Base-by-base conservation (phyloP, 2,329 filamentous ascomycete species). In the Cytospora schulzeri region DNA sequence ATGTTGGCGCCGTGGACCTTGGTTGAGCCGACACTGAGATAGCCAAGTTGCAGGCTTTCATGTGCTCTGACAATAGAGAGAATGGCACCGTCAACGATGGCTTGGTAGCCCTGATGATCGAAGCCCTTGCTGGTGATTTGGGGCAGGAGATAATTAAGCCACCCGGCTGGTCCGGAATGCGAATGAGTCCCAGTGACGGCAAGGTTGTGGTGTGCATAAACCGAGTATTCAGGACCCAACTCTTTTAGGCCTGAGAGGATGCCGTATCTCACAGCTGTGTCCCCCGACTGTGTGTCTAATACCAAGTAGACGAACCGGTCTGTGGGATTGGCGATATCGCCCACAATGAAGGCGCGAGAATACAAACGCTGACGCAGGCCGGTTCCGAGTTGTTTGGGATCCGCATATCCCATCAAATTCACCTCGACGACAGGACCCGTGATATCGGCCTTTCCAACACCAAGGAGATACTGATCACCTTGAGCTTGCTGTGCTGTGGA, bases 101-200 rank as follows among this genome's bases (percentile, higher is more conserved):
- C 93, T 68, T 88, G 84, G 73, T 95, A 96, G 71, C 91, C 93
- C 73, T 95, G 91, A 73, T 88, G 88, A 75, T 93, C 85, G 71
- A 97, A 97, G 0, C 93, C 93, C 66, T 89, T 84, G 73, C 89
- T 94, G 0, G 93, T 94, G 70, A 97, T 89, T 73, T 97, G 93
- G 12, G 93, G 93, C 17, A 97, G 81, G 12, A 97, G 83, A 72
- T 97, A 97, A 75, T 97, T 97, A 73, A 95, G 82, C 92, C 92
- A 97, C 19, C 91, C 93, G 4, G 91, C 93, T 0, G 93, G 93
- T 0, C 92, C 93, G 22, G 92, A 90, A 77, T 97, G 93, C 2
- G 91, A 94, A 74, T 97, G 93, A 0, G 93, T 97, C 38, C 92
- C 93, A 1, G 91, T 95, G 22, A 97, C 84, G n/a, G 93, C 93